A percentile compares a stretch with the other conserved stretches of the same genome.
phyloP scores from a whole-genome alignment of 1,284 basidiomycete genomes.

The Boletus smithii region DNA sequence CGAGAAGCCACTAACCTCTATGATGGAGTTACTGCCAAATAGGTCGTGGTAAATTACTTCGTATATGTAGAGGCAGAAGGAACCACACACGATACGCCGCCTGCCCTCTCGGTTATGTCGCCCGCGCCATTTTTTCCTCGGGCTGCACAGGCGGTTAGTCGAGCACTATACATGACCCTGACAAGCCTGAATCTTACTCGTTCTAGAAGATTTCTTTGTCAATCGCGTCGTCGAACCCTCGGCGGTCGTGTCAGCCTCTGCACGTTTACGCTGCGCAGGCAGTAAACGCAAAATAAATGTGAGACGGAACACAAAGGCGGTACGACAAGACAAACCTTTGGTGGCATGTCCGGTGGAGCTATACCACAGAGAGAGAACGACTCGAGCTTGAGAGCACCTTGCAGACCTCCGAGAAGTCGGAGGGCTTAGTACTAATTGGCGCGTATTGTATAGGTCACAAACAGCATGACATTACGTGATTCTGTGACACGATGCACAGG shows the following conservation, averaged over 20 bases:
- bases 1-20: constrained; percentile 22
- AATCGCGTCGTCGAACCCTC: constrained; percentile 39
- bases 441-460: constrained; percentile 22
- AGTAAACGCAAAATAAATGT: not conserved
- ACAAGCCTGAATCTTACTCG: constrained; percentile 13
- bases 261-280: constrained; percentile 41
- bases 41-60: constrained; percentile 5
- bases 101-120: constrained; percentile 5
- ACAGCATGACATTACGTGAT: constrained; percentile 20
- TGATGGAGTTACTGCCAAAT: constrained; percentile 10
- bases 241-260: constrained; percentile 23
- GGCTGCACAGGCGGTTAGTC: constrained; percentile 15
- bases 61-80: not conserved
- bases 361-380: not conserved
- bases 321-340: constrained; percentile 38
- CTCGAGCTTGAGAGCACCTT: not conserved
- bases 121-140: constrained; percentile 12
- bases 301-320: not conserved
- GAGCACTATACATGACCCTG: constrained; percentile 4
- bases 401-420: constrained; percentile 13
- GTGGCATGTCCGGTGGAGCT: constrained; percentile 30
- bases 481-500: constrained; percentile 16
- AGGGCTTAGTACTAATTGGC: constrained; percentile 18
- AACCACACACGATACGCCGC: constrained; percentile 25
- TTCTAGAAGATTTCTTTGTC: constrained; percentile 48